phyloP scores from a whole-genome alignment of 2,329 filamentous ascomycete species.

The Exophiala phaeomuriformis region DNA sequence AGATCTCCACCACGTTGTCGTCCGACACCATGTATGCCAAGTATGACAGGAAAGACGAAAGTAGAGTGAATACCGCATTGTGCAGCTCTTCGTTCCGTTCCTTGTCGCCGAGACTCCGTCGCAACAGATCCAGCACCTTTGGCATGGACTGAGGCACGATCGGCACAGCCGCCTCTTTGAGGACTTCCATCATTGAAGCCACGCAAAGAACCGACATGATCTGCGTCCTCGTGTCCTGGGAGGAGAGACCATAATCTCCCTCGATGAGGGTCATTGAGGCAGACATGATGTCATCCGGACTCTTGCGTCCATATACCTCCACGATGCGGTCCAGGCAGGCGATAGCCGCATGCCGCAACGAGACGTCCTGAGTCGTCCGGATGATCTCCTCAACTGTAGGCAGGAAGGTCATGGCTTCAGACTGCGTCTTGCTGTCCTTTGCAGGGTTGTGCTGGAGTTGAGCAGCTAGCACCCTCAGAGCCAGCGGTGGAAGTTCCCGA shows the following conservation, averaged over 20 bases:
- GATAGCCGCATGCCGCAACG: slow-evolving; percentile 77
- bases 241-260: slow-evolving; percentile 30
- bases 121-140: slow-evolving; percentile 63
- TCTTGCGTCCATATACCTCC: slow-evolving; percentile 92
- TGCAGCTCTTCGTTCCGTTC: slow-evolving; percentile 57
- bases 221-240: slow-evolving; percentile 15
- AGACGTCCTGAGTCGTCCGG: slow-evolving; percentile 60
- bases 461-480: slow-evolving; percentile 70
- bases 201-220: slow-evolving; percentile 61
- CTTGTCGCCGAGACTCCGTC: slow-evolving; percentile 47
- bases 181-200: slow-evolving; percentile 78
- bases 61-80: slow-evolving; percentile 72
- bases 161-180: slow-evolving; percentile 78
- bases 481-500: slow-evolving; percentile 65
- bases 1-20: slow-evolving; percentile 62
- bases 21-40: slow-evolving; percentile 84
- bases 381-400: slow-evolving; percentile 72
- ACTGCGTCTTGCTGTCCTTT: slow-evolving; percentile 46
- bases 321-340: slow-evolving; percentile 86
- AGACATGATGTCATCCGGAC: slow-evolving; percentile 65
- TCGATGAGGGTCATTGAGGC: slow-evolving; percentile 73
- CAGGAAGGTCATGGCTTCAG: slow-evolving; percentile 53
- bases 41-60: slow-evolving; percentile 71
- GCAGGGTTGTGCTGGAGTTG: slow-evolving; percentile 68
- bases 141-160: slow-evolving; percentile 70